Evolutionary conservation across 2,329 filamentous ascomycete species (phyloP).

Genomic region (Penicillium sp.): DNA sequence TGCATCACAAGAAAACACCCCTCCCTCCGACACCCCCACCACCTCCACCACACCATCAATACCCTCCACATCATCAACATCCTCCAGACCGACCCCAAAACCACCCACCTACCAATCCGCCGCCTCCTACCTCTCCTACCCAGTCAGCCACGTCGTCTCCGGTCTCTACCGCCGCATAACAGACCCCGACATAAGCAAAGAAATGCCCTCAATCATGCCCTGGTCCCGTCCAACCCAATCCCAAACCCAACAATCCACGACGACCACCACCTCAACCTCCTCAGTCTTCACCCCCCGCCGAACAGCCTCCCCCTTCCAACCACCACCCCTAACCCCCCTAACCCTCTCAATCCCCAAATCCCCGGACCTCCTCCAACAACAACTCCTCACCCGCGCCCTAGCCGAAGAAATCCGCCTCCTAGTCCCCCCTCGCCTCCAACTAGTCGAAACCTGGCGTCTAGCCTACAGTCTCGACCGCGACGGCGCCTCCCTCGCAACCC

Average conservation of each 20-base stretch:
- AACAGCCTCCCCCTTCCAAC: slow-evolving; percentile 73
- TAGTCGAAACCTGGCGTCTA: slow-evolving; percentile 81
- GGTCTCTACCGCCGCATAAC: slow-evolving; percentile 66
- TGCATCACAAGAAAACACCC: slow-evolving; percentile 16
- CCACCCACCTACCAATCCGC: slow-evolving; percentile 34
- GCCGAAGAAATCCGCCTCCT: slow-evolving; percentile 92
- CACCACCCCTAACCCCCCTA: slow-evolving; percentile 81
- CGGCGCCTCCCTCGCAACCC: slow-evolving; percentile 77
- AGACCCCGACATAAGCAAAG: slow-evolving; percentile 33
- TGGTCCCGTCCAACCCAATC: slow-evolving; percentile 38
- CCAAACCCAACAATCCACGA: too few relatives aligned
- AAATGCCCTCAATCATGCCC: slow-evolving; percentile 21
- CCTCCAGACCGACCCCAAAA: slow-evolving; percentile 24
- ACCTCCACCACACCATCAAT: slow-evolving; percentile 22
- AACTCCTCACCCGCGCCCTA: slow-evolving; percentile 65
- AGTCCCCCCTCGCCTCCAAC: slow-evolving; percentile 78
- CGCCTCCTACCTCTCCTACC: slow-evolving; percentile 49
- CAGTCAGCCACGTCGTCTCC: slow-evolving; percentile 53
- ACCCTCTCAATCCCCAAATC: slow-evolving; percentile 55
- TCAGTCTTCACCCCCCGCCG: slow-evolving; percentile 50
- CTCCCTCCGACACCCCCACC: slow-evolving; percentile 17
- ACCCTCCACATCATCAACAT: slow-evolving; percentile 25
- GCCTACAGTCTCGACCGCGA: slow-evolving; percentile 89
- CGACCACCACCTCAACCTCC: too few relatives aligned
- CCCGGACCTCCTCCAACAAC: slow-evolving; percentile 54